Conservation (phyloP, 2,329 filamentous ascomycete genomes). For the Scedosporium apiospermum region DNA sequence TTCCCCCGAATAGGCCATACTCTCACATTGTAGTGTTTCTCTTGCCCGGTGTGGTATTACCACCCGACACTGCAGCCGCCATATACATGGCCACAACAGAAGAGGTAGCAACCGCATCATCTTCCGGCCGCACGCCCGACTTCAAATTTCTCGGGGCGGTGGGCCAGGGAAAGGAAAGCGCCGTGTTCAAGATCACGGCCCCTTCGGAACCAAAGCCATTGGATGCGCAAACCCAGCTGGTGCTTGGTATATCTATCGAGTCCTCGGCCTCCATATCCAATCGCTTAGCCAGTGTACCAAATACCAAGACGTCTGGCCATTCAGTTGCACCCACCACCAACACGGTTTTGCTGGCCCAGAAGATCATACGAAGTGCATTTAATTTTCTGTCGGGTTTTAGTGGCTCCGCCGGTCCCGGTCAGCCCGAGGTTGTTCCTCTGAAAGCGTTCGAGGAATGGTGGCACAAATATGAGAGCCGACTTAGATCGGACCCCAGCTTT, state of each 20-base stretch:
- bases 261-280: slow-evolving; percentile 60
- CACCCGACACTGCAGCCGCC: slow-evolving; percentile 68
- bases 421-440: slow-evolving; percentile 82
- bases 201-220: slow-evolving; percentile 8
- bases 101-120: slow-evolving; percentile 27
- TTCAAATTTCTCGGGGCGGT: slow-evolving; percentile 86
- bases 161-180: slow-evolving; percentile 81
- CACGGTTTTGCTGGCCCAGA: slow-evolving; percentile 74
- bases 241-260: slow-evolving; percentile 78
- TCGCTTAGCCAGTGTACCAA: slow-evolving; percentile 42
- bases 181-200: slow-evolving; percentile 69
- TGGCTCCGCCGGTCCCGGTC: slow-evolving; percentile 46
- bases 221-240: slow-evolving; percentile 38
- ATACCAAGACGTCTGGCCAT: slow-evolving; percentile 8
- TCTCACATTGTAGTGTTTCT: slow-evolving; percentile 85
- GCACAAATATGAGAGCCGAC: slow-evolving; percentile 83
- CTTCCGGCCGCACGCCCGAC: slow-evolving; percentile 36
- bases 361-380: slow-evolving; percentile 94
- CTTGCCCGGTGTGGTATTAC: slow-evolving; percentile 66
- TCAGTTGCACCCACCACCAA: slow-evolving; percentile 13
- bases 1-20: slow-evolving; percentile 45
- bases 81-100: slow-evolving; percentile 66
- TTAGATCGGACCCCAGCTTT: slow-evolving; percentile 81
- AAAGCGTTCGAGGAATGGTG: slow-evolving; percentile 97
- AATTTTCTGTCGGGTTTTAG: slow-evolving; percentile 91